These are phyloP conservation scores for Endotrypanum monterogeii DNA, from an alignment of 208 protist species.

Conservation along the genomic window DNA sequence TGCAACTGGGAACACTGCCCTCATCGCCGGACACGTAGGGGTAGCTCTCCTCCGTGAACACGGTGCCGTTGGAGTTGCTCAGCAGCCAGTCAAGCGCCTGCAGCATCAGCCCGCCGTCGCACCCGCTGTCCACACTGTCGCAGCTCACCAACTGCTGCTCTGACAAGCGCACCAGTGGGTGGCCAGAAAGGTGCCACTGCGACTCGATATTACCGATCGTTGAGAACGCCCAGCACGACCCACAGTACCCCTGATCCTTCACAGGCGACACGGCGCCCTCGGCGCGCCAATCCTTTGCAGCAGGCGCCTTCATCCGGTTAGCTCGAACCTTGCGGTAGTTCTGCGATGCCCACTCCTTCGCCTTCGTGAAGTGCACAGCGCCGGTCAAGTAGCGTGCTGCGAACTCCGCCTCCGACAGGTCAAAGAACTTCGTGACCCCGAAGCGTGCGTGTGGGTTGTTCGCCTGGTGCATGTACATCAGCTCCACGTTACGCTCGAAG, in stretches of 20 bases:
- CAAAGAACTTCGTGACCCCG: slow-evolving; percentile 59
- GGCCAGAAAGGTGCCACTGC: slow-evolving; percentile 57
- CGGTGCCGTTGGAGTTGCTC: slow-evolving; percentile 50
- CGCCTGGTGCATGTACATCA: slow-evolving; percentile 30
- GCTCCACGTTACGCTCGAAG: slow-evolving; percentile 51
- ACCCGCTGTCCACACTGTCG: slow-evolving; percentile 77
- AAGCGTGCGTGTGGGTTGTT: slow-evolving; percentile 62
- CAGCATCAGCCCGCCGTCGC: slow-evolving; percentile 89
- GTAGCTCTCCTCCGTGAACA: slow-evolving; percentile 82
- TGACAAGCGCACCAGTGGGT: slow-evolving; percentile 73
- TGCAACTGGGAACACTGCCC: not conserved
- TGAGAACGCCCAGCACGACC: slow-evolving; percentile 96
- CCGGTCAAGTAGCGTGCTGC: slow-evolving; percentile 39
- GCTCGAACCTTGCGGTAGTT: slow-evolving; percentile 10
- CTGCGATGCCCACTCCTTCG: slow-evolving; percentile 13
- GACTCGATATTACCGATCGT: slow-evolving; percentile 70
- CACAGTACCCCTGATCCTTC: slow-evolving; percentile 95
- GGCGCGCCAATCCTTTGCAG: slow-evolving; percentile 72
- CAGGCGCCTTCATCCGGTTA: not conserved
- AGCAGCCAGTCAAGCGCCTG: slow-evolving; percentile 79
- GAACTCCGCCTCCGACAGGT: slow-evolving; percentile 66
- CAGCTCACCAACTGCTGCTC: slow-evolving; percentile 96
- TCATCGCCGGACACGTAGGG: slow-evolving; percentile 12
- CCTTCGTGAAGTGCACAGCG: slow-evolving; percentile 31
- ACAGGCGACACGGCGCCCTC: slow-evolving; percentile 90